Evolutionary conservation across 1,139 yeast genomes (phyloP), one percentile per base, ranked within the genome.

Genomic region (Taphrina populina): DNA sequence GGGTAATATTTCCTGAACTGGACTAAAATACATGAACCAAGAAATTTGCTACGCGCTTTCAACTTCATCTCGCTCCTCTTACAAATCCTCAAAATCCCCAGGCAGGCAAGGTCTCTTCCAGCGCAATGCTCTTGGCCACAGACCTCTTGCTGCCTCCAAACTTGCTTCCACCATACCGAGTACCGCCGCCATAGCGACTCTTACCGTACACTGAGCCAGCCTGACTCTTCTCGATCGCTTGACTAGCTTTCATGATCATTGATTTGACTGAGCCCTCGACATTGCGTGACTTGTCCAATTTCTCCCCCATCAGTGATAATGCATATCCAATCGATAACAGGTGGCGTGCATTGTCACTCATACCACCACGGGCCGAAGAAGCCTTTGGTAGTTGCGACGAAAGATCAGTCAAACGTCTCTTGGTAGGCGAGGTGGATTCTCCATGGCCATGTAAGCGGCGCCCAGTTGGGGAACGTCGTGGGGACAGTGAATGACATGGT

Each of bases 61-160:
- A n/a, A n/a, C n/a, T n/a, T n/a, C n/a, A n/a, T n/a, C n/a, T n/a
- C n/a, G n/a, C n/a, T n/a, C n/a, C n/a, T n/a, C n/a, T n/a, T n/a
- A n/a, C n/a, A n/a, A n/a, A n/a, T n/a, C 20, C n/a, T 49, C 40
- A 49, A 40, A 49, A 49, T 4, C 54, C 54, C 54, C 54, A 49
- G 7, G 46, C 21, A 10, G 54, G 54, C 39, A 49, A 19, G 11
- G 26, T 49, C 27, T 49, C 54, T 19, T 49, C 54, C n/a, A 49
- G 40, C 15, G 39, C 54, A 24, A 49, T 27, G 23, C 46, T 37
- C 23, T 46, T 32, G 36, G 54, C 54, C 13, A 43, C 47, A 30
- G 47, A 43, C 17, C 47, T 15, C 34, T 49, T 40, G 29, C 46
- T 37, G 13, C 54, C 54, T n/a, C 54, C 54, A 23, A 49, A 49